Conservation (phyloP, 257 asterid species). For the Marsdenia floribunda region DNA sequence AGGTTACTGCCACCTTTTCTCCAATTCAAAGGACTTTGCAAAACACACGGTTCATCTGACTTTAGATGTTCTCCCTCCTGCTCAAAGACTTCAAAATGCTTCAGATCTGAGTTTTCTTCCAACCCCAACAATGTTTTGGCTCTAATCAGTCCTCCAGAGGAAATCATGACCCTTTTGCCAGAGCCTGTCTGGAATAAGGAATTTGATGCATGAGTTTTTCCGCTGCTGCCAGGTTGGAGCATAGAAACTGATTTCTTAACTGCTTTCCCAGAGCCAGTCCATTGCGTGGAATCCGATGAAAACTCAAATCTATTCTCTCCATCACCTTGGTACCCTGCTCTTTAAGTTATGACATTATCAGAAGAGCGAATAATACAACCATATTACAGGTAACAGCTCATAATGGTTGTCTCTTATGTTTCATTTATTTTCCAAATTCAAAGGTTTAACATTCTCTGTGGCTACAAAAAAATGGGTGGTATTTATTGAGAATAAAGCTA, state of each 20-base stretch:
- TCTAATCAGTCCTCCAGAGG: conserved; percentile 71
- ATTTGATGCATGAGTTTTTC: conserved; percentile 14
- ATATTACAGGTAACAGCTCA: not conserved
- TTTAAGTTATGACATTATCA: not conserved
- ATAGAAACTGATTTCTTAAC: conserved; percentile 33
- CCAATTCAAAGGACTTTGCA: conserved; percentile 28
- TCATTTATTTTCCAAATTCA: not conserved
- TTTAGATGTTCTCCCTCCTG: conserved; percentile 29
- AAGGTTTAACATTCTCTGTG: not conserved
- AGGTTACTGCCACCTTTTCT: conserved; percentile 10
- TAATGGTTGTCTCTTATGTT: not conserved
- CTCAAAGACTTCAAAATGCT: conserved; percentile 29
- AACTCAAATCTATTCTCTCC: conserved; percentile 33
- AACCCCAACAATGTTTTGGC: conserved; percentile 71
- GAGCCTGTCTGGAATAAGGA: conserved; percentile 48
- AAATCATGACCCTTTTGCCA: conserved; percentile 67
- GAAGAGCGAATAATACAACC: not conserved
- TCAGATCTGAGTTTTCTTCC: conserved; percentile 40
- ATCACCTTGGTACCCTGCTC: conserved; percentile 44
- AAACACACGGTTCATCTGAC: conserved; percentile 25
- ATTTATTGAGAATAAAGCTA: not conserved
- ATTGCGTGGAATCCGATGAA: conserved; percentile 52
- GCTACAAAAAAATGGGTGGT: not conserved
- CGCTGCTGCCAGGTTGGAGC: conserved; percentile 6
- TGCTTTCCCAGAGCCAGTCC: conserved; percentile 53